These are phyloP conservation scores for Candida sphagnicola DNA, from an alignment of 805 yeast genomes.

Conservation along the genomic window DNA sequence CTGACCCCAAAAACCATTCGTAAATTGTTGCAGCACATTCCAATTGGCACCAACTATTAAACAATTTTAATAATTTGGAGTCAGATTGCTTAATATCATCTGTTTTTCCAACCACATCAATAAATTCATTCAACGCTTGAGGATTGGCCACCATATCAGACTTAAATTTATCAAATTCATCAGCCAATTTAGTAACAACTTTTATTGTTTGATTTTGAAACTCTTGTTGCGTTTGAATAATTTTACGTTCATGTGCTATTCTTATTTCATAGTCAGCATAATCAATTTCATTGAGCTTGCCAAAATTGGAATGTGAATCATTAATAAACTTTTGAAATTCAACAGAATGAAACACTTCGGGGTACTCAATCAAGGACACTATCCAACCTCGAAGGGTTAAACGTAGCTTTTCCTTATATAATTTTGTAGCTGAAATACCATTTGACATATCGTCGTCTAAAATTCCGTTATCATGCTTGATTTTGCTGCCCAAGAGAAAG, in stretches of 20 bases:
- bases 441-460: background rate
- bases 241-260: slow-evolving; percentile 53
- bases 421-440: slow-evolving; percentile 5
- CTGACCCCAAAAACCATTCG: slow-evolving; percentile 75
- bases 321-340: slow-evolving; percentile 53
- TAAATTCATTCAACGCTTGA: slow-evolving; percentile 55
- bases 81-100: slow-evolving; percentile 46
- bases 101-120: slow-evolving; percentile 61
- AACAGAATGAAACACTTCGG: slow-evolving; percentile 52
- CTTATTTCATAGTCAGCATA: slow-evolving; percentile 55
- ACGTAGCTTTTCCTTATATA: slow-evolving; percentile 74
- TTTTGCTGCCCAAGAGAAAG: slow-evolving; percentile 56
- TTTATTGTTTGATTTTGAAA: slow-evolving; percentile 69
- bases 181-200: slow-evolving; percentile 51
- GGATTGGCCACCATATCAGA: slow-evolving; percentile 45
- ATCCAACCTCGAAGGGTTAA: slow-evolving; percentile 75
- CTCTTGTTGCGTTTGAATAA: slow-evolving; percentile 57
- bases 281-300: slow-evolving; percentile 39
- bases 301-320: slow-evolving; percentile 26
- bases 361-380: slow-evolving; percentile 45
- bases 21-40: slow-evolving; percentile 83
- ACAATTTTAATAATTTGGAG: slow-evolving; percentile 62
- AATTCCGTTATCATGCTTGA: slow-evolving; percentile 32
- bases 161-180: slow-evolving; percentile 58
- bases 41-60: slow-evolving; percentile 78